These are phyloP conservation scores for Acanthamoeba sp. DNA, from an alignment of 208 protist species.

Conservation along the genomic window DNA sequence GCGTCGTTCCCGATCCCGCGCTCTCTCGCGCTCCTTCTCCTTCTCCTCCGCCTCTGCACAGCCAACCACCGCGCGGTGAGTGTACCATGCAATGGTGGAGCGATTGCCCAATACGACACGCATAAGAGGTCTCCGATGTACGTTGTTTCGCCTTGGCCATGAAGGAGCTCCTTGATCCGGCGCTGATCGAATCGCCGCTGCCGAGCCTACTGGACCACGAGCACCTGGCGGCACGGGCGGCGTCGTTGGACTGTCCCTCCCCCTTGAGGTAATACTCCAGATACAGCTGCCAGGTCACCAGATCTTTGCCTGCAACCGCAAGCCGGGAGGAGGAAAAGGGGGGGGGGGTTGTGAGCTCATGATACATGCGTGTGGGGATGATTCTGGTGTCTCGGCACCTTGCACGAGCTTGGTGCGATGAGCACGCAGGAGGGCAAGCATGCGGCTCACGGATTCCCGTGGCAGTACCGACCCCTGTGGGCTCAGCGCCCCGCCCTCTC, in stretches of 20 bases:
- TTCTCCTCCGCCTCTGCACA: neutral
- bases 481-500: neutral
- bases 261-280: conserved; percentile 34
- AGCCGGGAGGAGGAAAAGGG: neutral
- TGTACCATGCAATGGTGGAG: too few relatives aligned
- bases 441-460: neutral
- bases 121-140: too few relatives aligned
- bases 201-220: neutral
- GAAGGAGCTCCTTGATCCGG: neutral
- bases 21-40: neutral
- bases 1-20: neutral
- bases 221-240: neutral
- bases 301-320: neutral
- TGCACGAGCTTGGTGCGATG: conserved; percentile 10
- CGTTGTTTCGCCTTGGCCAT: neutral
- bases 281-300: neutral
- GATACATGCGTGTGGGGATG: neutral
- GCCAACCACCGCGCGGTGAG: neutral
- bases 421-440: neutral
- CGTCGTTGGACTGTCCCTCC: neutral
- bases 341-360: too few relatives aligned
- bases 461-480: neutral
- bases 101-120: too few relatives aligned
- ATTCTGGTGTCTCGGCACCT: neutral
- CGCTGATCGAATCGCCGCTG: neutral